These are phyloP conservation scores for Entomortierella beljakovae DNA, from an alignment of 192 early-diverging fungal genomes.

Conservation along the genomic window DNA sequence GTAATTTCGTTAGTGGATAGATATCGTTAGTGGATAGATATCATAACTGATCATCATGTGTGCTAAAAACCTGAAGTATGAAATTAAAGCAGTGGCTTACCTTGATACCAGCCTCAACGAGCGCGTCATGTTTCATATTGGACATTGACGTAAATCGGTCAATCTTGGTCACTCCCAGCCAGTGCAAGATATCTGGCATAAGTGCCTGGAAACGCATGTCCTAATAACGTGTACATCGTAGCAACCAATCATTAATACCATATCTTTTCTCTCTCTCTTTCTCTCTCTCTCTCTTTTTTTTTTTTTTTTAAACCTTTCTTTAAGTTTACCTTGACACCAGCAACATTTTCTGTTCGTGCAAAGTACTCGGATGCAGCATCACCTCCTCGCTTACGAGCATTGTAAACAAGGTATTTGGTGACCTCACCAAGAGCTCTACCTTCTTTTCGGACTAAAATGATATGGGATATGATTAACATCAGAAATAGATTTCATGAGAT, in stretches of 20 bases:
- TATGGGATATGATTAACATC: too few relatives aligned
- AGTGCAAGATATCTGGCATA: conserved; percentile 97
- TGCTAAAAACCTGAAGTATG: too few relatives aligned
- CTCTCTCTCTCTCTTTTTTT: neutral
- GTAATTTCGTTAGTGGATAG: neutral
- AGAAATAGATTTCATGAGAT: too few relatives aligned
- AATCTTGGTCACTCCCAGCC: conserved; percentile 94
- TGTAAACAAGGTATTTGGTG: conserved; percentile 96
- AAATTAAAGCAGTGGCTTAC: too few relatives aligned
- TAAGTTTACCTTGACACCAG: conserved; percentile 37
- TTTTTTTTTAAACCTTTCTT: neutral
- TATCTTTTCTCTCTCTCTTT: neutral
- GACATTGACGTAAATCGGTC: conserved; percentile 86
- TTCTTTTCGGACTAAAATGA: conserved; percentile 83
- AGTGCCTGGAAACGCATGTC: conserved; percentile 97
- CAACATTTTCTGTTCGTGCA: conserved; percentile 70
- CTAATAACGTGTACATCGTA: too few relatives aligned
- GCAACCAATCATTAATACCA: too few relatives aligned
- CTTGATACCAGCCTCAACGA: conserved; percentile 79
- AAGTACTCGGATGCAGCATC: conserved; percentile 94
- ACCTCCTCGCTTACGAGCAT: conserved; percentile 90
- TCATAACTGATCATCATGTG: too few relatives aligned
- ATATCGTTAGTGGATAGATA: neutral
- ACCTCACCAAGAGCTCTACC: conserved; percentile 95
- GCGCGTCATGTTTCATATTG: conserved; percentile 89